These are phyloP conservation scores for Globisporangium emineosum DNA, from an alignment of 352 stramenopile genomes.

Conservation along the genomic window DNA sequence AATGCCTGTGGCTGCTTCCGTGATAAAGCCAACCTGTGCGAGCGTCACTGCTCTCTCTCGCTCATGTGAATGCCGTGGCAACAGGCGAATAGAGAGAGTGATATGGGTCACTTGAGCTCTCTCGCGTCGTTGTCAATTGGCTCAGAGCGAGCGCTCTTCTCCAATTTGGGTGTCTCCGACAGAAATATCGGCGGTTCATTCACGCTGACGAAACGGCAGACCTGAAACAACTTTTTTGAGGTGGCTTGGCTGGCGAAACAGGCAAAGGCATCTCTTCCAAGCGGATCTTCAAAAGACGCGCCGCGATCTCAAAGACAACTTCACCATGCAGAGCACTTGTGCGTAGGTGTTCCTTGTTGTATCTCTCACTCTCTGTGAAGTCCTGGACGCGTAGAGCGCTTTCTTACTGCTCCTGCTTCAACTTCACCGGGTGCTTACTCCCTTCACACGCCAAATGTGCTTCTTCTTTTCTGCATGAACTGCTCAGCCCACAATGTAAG, in stretches of 20 bases:
- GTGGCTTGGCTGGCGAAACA: neutral
- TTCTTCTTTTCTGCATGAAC: neutral
- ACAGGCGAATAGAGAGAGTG: neutral
- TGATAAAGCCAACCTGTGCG: neutral
- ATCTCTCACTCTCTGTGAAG: neutral
- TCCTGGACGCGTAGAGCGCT: neutral
- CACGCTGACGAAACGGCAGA: neutral
- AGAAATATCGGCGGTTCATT: neutral
- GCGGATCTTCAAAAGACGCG: neutral
- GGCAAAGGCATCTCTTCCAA: too few relatives aligned
- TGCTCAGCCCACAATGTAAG: slow-evolving; percentile 11
- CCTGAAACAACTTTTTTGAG: neutral
- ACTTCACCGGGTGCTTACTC: neutral
- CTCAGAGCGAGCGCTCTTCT: neutral
- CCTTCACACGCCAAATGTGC: neutral
- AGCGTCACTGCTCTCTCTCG: neutral
- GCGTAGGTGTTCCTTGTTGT: neutral
- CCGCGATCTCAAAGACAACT: too few relatives aligned
- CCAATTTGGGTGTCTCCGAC: neutral
- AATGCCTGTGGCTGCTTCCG: neutral
- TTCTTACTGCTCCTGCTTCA: neutral
- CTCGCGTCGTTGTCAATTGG: neutral
- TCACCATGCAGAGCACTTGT: slow-evolving; percentile 4
- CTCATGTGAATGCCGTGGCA: neutral
- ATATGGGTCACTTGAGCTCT: neutral